Percentiles rank a stretch among this genome's conserved stretches.
Evolutionary conservation across 2,329 filamentous ascomycete species (phyloP).

Genomic region (Nemania bipapillata): DNA sequence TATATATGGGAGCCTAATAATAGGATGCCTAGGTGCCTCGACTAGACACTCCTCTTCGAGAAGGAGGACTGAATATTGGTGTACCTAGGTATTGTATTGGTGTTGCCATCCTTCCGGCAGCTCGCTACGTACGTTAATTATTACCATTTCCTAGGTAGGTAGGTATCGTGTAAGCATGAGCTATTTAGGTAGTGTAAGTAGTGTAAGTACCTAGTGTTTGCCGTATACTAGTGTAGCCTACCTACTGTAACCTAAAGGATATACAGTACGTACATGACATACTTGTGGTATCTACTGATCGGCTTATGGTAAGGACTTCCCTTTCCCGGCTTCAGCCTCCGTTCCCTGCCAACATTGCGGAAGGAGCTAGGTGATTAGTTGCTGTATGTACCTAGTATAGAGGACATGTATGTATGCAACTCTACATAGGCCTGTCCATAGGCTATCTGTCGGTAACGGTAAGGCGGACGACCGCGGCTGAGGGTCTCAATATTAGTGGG

Average conservation of each 20-base stretch:
- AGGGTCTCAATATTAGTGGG: constrained; percentile 19
- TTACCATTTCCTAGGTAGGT: not conserved
- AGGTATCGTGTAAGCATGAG: not conserved
- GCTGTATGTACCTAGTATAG: too few species aligned
- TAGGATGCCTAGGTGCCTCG: not conserved
- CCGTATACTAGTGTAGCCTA: too few species aligned
- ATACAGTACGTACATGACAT: not conserved
- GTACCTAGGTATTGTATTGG: too few species aligned
- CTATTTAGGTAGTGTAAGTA: too few species aligned
- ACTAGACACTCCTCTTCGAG: not conserved
- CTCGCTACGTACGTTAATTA: not conserved
- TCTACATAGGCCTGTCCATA: too few species aligned
- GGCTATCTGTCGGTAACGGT: too few species aligned
- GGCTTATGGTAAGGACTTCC: not conserved
- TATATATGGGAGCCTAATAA: constrained; percentile 22
- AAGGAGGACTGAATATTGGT: not conserved
- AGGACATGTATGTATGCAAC: too few species aligned
- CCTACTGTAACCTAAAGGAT: too few species aligned
- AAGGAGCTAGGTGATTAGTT: too few species aligned
- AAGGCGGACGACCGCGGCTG: constrained; percentile 4
- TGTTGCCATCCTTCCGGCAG: constrained; percentile 13
- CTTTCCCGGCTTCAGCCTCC: not conserved
- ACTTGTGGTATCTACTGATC: not conserved
- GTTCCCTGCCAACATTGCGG: too few species aligned
- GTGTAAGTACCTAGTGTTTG: too few species aligned